These are phyloP conservation scores for Blastocystis sp. DNA, from an alignment of 352 stramenopile genomes.

Conservation along the genomic window DNA sequence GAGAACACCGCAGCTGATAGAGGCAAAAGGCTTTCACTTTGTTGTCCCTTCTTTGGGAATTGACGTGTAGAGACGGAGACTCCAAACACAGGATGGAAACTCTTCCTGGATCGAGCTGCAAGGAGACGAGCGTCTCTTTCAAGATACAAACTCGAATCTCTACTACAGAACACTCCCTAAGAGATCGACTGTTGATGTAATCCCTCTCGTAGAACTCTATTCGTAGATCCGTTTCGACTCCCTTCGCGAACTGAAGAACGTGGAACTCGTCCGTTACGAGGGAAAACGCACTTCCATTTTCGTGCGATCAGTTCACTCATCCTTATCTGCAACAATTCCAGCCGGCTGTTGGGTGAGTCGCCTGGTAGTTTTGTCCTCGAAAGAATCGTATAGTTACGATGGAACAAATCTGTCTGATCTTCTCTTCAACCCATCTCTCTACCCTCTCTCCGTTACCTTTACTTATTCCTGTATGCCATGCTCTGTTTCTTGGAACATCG, in stretches of 20 bases:
- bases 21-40: no score
- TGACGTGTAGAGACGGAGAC: background rate
- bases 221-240: background rate
- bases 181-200: no score
- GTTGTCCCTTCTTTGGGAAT: no score
- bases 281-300: background rate
- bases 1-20: background rate
- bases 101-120: background rate
- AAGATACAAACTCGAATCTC: background rate
- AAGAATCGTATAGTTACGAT: no score
- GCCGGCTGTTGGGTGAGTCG: background rate
- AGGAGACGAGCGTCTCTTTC: background rate
- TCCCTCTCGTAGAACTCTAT: no score
- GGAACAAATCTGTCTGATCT: no score
- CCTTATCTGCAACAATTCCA: background rate
- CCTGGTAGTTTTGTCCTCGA: no score
- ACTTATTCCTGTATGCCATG: no score
- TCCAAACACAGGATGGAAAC: background rate
- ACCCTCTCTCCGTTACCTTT: no score
- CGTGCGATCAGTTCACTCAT: background rate
- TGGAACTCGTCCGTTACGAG: conserved; percentile 2
- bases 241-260: background rate
- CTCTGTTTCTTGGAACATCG: background rate
- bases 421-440: no score
- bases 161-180: no score